Conservation (phyloP, 179 eudicot species). For the Beta corolliflora region DNA sequence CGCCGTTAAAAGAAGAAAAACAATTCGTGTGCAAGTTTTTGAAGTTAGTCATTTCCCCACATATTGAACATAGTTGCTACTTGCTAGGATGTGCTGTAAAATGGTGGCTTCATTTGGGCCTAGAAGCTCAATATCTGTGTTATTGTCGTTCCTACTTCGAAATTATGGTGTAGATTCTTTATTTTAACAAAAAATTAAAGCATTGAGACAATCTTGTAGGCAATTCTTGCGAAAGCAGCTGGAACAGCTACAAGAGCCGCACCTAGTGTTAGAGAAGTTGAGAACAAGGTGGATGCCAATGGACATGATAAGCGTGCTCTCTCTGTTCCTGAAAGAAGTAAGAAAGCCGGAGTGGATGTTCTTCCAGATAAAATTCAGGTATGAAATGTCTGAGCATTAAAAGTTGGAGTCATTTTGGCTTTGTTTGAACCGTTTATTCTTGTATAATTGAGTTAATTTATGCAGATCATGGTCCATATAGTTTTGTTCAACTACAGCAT, state of each 20-base stretch:
- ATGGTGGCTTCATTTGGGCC: neutral
- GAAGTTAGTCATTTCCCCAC: neutral
- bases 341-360: conserved; percentile 42
- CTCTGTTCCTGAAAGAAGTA: conserved; percentile 44
- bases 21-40: neutral
- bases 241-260: conserved; percentile 38
- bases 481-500: too few species aligned
- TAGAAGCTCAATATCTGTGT: neutral
- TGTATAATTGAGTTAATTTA: neutral
- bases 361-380: conserved; percentile 49
- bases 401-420: neutral
- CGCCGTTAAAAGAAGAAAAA: too few species aligned
- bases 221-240: conserved; percentile 68
- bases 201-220: conserved; percentile 43
- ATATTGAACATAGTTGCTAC: neutral
- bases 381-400: neutral
- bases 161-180: neutral
- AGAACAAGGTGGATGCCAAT: conserved; percentile 36
- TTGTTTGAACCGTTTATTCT: neutral
- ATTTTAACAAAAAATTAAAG: neutral
- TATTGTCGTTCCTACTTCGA: neutral
- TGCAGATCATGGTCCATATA: neutral
- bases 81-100: too few species aligned
- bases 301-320: conserved; percentile 35
- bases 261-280: conserved; percentile 43